A percentile compares a stretch with the other conserved stretches of the same genome.
Evolutionary conservation across 768 basidiomycete species (phyloP).

Genomic region (Leccinum ochraceum): DNA sequence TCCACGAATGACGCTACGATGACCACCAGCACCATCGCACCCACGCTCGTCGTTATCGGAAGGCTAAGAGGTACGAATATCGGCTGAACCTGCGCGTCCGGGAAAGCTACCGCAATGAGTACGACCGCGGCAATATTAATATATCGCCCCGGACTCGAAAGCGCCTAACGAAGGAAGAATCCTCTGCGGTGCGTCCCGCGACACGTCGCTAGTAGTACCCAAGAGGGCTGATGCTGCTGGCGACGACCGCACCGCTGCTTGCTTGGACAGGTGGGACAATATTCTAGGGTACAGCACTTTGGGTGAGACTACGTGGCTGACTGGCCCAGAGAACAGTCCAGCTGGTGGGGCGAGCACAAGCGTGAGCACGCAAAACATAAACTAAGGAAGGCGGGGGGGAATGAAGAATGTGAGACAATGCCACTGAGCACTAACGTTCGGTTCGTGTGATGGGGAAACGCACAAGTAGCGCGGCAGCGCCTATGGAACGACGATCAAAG

Average conservation of each 20-base stretch:
- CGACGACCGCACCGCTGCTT: slow-evolving; percentile 37
- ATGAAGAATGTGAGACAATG: slow-evolving; percentile 86
- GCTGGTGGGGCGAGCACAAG: slow-evolving; percentile 41
- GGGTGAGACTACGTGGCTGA: slow-evolving; percentile 69
- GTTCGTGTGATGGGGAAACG: slow-evolving; percentile 43
- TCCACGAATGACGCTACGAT: slow-evolving; percentile 68
- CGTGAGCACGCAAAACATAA: background rate
- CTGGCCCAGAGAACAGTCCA: slow-evolving; percentile 76
- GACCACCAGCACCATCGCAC: slow-evolving; percentile 71
- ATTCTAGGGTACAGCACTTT: slow-evolving; percentile 76
- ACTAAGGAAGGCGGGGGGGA: slow-evolving; percentile 27
- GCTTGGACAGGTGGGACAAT: slow-evolving; percentile 54
- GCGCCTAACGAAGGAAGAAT: slow-evolving; percentile 79
- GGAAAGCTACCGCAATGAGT: slow-evolving; percentile 78
- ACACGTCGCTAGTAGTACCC: slow-evolving; percentile 32
- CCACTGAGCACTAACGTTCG: slow-evolving; percentile 67
- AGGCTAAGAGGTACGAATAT: slow-evolving; percentile 80
- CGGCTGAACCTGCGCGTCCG: slow-evolving; percentile 72
- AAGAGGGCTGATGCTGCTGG: slow-evolving; percentile 50
- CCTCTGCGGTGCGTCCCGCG: slow-evolving; percentile 32
- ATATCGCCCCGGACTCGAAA: slow-evolving; percentile 72
- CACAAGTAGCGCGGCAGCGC: slow-evolving; percentile 62
- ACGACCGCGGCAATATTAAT: slow-evolving; percentile 57
- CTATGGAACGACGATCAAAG: slow-evolving; percentile 36
- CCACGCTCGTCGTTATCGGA: slow-evolving; percentile 78